Conservation (phyloP, 2,329 filamentous ascomycete genomes). For the Cladosporium sp. region DNA sequence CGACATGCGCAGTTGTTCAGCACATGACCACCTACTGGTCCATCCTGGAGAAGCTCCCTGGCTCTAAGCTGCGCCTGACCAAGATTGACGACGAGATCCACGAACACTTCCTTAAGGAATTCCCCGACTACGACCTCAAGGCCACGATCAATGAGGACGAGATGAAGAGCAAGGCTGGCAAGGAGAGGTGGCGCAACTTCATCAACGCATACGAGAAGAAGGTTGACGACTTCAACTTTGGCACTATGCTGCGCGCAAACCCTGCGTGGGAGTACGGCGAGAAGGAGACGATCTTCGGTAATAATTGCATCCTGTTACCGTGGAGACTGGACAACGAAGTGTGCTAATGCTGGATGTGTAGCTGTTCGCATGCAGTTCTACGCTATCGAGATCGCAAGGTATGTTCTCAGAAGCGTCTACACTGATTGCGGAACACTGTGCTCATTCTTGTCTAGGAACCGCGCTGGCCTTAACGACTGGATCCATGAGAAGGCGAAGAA, state of each 20-base stretch:
- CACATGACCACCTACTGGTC: conserved; percentile 97
- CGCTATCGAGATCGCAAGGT: conserved; percentile 69
- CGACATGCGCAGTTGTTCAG: conserved; percentile 64
- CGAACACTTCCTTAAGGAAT: conserved; percentile 78
- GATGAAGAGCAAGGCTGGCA: conserved; percentile 97
- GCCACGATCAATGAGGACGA: conserved; percentile 79
- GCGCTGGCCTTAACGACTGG: conserved; percentile 90
- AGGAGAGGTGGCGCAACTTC: conserved; percentile 92
- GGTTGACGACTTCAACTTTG: conserved; percentile 97
- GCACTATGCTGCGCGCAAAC: conserved; percentile 79
- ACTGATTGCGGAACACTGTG: conserved; percentile 1
- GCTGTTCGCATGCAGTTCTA: conserved; percentile 78
- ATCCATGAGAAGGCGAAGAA: conserved; percentile 76
- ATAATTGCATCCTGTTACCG: conserved; percentile 23
- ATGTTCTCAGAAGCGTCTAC: conserved; percentile 24
- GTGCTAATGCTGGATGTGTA: conserved; percentile 20
- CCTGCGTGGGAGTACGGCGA: conserved; percentile 80
- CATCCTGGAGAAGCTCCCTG: conserved; percentile 84
- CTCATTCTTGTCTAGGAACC: conserved; percentile 55
- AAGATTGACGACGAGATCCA: conserved; percentile 94
- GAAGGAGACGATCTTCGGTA: conserved; percentile 88
- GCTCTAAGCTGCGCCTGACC: conserved; percentile 83
- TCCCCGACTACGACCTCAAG: conserved; percentile 86
- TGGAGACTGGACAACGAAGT: not conserved
- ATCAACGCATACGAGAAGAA: conserved; percentile 91